Evolutionary conservation across 176 grass and related monocot genomes (phyloP), one percentile per base, ranked within the genome.

Genomic region (Carex parvula): DNA sequence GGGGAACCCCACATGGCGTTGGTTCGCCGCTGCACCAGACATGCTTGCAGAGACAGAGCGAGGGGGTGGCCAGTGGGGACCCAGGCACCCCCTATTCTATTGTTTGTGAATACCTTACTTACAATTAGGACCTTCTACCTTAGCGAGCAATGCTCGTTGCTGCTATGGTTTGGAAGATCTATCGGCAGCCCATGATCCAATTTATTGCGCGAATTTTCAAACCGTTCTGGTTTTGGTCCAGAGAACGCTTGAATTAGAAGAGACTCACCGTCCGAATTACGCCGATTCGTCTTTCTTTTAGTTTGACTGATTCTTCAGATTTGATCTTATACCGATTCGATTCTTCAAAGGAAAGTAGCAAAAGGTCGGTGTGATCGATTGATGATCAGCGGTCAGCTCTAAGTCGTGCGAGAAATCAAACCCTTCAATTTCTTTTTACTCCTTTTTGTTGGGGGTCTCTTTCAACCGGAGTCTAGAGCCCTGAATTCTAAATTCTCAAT

Each of bases 21-120:
- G 50, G 5, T 82, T 79, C 74, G 90, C 89, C 79, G 79, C 85
- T 3, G 85, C 86, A 87, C 94, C 88, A 48, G 94, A 58, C 91
- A 91, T 93, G 86, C 84, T 79, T 69, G 17, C n/a, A 48, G 20
- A 26, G 70, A 50, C 9, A 50, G 44, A 46, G 11, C 37, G 20
- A 70, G 37, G 17, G 11, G 29, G 13, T 33, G 60, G 7, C 30
- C 29, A 46, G 44, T 8, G 8, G 44, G 8, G 44, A 46, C 44
- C 8, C 44, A 35, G 64, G 64, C 24, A 30, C 64, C 8, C 29
- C 29, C 22, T 33, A 66, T 66, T 42, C 37, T n/a, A 9, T 41
- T n/a, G 35, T 18, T 44, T 44, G 3, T 42, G 1, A 70, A 70
- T 33, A 44, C 16, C 39, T 71, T 71, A n/a, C 37, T 71, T 20